Percentiles rank a stretch among this genome's conserved stretches.
Conservation (phyloP, 441 rosid genomes). For the Adansonia rubrostipa region DNA sequence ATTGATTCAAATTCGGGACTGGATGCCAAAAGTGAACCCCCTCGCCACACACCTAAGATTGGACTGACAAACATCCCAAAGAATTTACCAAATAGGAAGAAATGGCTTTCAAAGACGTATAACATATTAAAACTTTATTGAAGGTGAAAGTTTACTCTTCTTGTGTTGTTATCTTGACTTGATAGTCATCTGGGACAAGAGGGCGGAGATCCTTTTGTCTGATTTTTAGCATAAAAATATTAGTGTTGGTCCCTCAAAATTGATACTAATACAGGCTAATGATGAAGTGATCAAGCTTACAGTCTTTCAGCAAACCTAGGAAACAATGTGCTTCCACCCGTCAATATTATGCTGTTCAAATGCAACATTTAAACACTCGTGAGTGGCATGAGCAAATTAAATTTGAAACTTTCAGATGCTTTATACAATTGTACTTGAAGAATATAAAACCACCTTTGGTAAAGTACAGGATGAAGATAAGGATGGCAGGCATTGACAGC, state of each 20-base stretch:
- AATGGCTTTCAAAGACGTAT: constrained; percentile 16
- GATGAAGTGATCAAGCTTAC: constrained; percentile 48
- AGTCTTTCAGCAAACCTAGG: constrained; percentile 80
- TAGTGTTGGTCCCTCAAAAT: not conserved
- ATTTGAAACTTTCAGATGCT: not conserved
- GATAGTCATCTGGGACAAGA: constrained; percentile 80
- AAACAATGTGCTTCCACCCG: constrained; percentile 92
- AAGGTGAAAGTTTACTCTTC: constrained; percentile 65
- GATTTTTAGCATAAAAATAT: constrained; percentile 34
- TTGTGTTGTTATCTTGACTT: constrained; percentile 79
- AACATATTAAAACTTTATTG: constrained; percentile 22
- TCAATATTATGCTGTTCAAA: constrained; percentile 74
- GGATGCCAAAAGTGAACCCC: constrained; percentile 94
- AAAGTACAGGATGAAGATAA: constrained; percentile 83
- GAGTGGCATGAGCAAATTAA: constrained; percentile 20
- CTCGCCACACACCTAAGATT: constrained; percentile 91
- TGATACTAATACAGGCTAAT: not conserved
- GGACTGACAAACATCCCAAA: constrained; percentile 57
- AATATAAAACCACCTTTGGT: constrained; percentile 63
- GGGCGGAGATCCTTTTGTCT: constrained; percentile 93
- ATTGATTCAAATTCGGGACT: constrained; percentile 88
- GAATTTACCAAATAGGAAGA: constrained; percentile 26
- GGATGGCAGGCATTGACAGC: constrained; percentile 87
- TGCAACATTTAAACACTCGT: constrained; percentile 29
- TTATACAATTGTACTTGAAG: not conserved